Evolutionary conservation across 1,139 yeast species (phyloP).

Genomic region (Yamadazyma epiphylla): DNA sequence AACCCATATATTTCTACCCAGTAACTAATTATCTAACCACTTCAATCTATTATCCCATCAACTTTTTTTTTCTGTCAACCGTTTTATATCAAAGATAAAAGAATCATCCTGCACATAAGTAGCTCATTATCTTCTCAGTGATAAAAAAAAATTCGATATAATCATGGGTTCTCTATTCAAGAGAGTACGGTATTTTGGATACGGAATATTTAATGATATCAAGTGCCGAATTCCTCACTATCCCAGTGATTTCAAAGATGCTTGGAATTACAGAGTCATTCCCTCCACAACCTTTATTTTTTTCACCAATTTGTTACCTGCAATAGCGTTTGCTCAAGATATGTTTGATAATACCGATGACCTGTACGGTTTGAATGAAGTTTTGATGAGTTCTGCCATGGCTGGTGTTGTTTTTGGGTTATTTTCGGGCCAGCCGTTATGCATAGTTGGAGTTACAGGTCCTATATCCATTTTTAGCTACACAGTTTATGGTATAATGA

Average conservation of each 20-base stretch:
- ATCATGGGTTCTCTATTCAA: not conserved
- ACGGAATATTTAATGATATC: conserved; percentile 58
- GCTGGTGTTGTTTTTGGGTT: conserved; percentile 89
- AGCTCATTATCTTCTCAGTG: no score
- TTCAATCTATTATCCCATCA: no score
- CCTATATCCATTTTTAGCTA: conserved; percentile 90
- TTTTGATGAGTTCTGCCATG: conserved; percentile 75
- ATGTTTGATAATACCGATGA: conserved; percentile 88
- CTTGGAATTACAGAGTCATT: conserved; percentile 80
- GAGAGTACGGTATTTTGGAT: conserved; percentile 23
- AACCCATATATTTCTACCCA: no score
- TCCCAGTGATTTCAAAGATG: conserved; percentile 75
- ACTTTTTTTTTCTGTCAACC: no score
- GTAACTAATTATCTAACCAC: no score
- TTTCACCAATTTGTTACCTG: conserved; percentile 88
- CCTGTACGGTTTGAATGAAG: conserved; percentile 89
- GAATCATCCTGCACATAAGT: no score
- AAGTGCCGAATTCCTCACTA: conserved; percentile 62
- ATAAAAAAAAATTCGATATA: not conserved
- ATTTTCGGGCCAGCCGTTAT: conserved; percentile 84
- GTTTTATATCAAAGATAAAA: no score
- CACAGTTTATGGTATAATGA: conserved; percentile 80
- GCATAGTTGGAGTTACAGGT: conserved; percentile 97
- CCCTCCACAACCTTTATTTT: conserved; percentile 82
- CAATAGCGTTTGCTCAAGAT: conserved; percentile 95